Conservation (phyloP, 2,329 filamentous ascomycete genomes). For the Clarireedia homoeocarpa region DNA sequence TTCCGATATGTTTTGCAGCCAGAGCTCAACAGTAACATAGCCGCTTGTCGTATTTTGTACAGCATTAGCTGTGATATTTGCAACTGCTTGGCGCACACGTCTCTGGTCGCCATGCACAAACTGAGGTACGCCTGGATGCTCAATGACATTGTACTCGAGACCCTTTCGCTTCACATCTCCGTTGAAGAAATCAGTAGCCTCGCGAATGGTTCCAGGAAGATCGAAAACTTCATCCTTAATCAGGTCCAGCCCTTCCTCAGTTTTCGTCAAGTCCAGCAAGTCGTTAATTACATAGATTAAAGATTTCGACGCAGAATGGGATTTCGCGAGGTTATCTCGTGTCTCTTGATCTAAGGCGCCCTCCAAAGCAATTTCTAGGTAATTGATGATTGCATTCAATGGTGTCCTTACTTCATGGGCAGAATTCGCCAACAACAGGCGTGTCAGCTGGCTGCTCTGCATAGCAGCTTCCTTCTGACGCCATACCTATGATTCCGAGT, state of each 20-base stretch:
- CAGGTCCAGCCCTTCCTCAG: constrained; percentile 71
- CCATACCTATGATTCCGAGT: constrained; percentile 59
- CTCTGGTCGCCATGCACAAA: constrained; percentile 72
- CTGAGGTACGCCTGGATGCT: constrained; percentile 61
- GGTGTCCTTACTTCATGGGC: constrained; percentile 89
- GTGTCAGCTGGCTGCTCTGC: constrained; percentile 73
- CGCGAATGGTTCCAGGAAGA: constrained; percentile 59
- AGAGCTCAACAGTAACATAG: constrained; percentile 62
- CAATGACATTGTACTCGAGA: constrained; percentile 59
- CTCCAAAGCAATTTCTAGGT: constrained; percentile 83
- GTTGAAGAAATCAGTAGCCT: constrained; percentile 68
- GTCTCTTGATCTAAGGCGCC: constrained; percentile 73
- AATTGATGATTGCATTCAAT: constrained; percentile 90
- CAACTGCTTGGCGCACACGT: constrained; percentile 72
- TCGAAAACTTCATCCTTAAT: constrained; percentile 78
- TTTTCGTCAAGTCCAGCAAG: constrained; percentile 78
- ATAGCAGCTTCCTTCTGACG: constrained; percentile 79
- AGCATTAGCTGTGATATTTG: constrained; percentile 78
- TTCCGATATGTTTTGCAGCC: constrained; percentile 46
- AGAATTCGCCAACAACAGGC: constrained; percentile 74
- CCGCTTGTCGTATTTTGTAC: constrained; percentile 68
- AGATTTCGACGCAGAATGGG: constrained; percentile 86
- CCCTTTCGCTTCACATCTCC: constrained; percentile 70
- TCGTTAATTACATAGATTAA: constrained; percentile 94
- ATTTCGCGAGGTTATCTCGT: constrained; percentile 73